A percentile compares a stretch with the other conserved stretches of the same genome.
phyloP scores from a whole-genome alignment of 768 basidiomycete species.

The Leccinum arenicola region DNA sequence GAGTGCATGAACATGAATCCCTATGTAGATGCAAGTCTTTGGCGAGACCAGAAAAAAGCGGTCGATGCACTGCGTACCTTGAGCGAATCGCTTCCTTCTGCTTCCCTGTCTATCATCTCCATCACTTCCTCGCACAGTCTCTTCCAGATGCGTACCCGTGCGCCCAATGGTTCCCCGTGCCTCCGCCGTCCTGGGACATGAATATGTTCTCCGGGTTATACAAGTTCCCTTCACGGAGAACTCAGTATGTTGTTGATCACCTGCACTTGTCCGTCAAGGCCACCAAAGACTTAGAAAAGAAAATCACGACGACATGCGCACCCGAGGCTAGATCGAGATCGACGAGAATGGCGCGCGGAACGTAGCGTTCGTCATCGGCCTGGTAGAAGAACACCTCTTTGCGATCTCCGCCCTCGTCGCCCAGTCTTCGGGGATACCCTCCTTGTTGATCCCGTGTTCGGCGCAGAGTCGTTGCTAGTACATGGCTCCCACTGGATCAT shows the following conservation, averaged over 20 bases:
- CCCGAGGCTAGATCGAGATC: slow-evolving; percentile 87
- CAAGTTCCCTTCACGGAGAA: slow-evolving; percentile 73
- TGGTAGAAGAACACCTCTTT: slow-evolving; percentile 99
- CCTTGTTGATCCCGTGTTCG: slow-evolving; percentile 95
- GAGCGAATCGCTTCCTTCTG: slow-evolving; percentile 94
- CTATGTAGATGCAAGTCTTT: slow-evolving; percentile 38
- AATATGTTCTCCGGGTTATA: slow-evolving; percentile 99
- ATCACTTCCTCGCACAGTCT: slow-evolving; percentile 92
- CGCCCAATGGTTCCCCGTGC: slow-evolving; percentile 99
- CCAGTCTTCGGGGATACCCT: slow-evolving; percentile 96
- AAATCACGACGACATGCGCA: slow-evolving; percentile 40
- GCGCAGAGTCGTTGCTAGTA: slow-evolving; percentile 99
- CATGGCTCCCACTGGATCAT: slow-evolving; percentile 79
- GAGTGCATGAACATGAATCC: slow-evolving; percentile 99
- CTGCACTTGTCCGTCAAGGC: slow-evolving; percentile 38
- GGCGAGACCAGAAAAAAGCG: background rate
- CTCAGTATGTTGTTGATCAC: slow-evolving; percentile 94
- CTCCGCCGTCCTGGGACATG: slow-evolving; percentile 94
- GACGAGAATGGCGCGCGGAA: slow-evolving; percentile 92
- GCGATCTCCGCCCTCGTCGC: slow-evolving; percentile 95
- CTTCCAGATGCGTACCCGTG: slow-evolving; percentile 89
- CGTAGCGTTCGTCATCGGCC: slow-evolving; percentile 99
- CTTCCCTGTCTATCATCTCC: slow-evolving; percentile 98
- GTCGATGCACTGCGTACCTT: slow-evolving; percentile 55
- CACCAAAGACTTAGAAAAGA: too few species aligned